phyloP scores from a whole-genome alignment of 2,329 filamentous ascomycete genomes.

The Sporothrix dimorphospora region DNA sequence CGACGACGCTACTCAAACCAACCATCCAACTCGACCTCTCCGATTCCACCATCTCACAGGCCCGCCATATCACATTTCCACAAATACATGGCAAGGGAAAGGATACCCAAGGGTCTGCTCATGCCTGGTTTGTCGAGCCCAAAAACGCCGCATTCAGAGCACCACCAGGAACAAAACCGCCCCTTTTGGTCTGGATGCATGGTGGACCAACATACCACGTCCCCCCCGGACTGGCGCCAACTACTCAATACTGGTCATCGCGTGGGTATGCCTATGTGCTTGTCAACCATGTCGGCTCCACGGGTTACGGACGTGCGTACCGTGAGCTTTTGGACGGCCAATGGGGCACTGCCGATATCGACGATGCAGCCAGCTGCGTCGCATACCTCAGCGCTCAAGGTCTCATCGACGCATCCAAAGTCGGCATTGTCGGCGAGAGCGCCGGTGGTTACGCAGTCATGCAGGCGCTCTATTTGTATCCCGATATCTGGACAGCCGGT shows the following conservation, averaged over 20 bases:
- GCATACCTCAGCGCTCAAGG: neutral
- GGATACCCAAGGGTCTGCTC: neutral
- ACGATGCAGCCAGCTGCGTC: constrained; percentile 1
- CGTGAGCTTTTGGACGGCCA: neutral
- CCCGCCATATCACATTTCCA: neutral
- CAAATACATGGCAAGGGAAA: neutral
- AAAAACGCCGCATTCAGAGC: neutral
- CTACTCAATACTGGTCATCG: neutral
- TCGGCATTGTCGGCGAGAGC: constrained; percentile 10
- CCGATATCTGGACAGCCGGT: neutral
- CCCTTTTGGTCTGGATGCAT: neutral
- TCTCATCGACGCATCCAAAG: neutral
- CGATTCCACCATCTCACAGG: neutral
- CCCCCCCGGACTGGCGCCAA: neutral
- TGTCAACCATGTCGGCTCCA: constrained; percentile 9
- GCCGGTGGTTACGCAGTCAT: neutral
- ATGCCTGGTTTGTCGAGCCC: neutral
- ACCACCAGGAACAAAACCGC: neutral
- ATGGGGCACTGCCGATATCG: constrained; percentile 2
- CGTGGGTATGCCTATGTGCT: constrained; percentile 1
- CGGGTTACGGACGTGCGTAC: neutral
- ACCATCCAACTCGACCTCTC: neutral
- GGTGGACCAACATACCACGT: constrained; percentile 1
- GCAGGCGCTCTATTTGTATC: neutral
- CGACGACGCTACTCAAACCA: neutral